Evolutionary conservation across 1,284 basidiomycete species (phyloP), one percentile per base, ranked within the genome.

Genomic region (Coniferiporia weirii): DNA sequence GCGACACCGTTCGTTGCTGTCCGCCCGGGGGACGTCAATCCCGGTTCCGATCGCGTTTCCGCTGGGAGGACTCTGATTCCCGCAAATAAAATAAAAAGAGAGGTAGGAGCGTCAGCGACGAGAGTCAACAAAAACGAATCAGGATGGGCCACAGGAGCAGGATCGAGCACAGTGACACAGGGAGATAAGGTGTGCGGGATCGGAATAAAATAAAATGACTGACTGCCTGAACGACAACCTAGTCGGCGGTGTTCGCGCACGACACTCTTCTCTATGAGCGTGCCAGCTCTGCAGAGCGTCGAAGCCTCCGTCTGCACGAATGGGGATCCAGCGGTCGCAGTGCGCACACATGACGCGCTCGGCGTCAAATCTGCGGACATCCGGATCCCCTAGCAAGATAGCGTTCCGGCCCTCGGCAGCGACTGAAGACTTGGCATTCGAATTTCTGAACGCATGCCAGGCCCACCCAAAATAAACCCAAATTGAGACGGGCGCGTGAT

Each of bases 311-410:
- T 46, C 32, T 17, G 40, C 40, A 12, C 27, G 38, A 12, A 58
- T 27, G 13, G 49, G 56, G 34, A 58, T 52, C 47, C 50, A 52
- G n/a, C 49, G 43, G 44, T 52, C 49, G 43, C 50, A 52, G 43
- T 32, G 56, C 17, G 49, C 44, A 27, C 56, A 52, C 17, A 52
- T 43, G 50, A 52, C 51, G n/a, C 56, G 56, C 19, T 58, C 49
- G 7, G 19, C 49, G 34, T 58, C 56, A 27, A 52, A 52, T 20
- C 27, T 17, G 40, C 50, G 49, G 20, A 45, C 49, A 9, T 51
- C 48, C 27, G 56, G 27, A 17, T 58, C 49, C 15, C 50, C 27
- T 1, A n/a, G 15, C 12, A 58, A 35, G 22, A 51, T 8, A 10
- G 40, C 19, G 27, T 17, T 44, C 40, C 32, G 53, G 22, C 53